Conservation (phyloP, 1,139 yeast genomes). For the Debaryomycetaceae sp. region DNA sequence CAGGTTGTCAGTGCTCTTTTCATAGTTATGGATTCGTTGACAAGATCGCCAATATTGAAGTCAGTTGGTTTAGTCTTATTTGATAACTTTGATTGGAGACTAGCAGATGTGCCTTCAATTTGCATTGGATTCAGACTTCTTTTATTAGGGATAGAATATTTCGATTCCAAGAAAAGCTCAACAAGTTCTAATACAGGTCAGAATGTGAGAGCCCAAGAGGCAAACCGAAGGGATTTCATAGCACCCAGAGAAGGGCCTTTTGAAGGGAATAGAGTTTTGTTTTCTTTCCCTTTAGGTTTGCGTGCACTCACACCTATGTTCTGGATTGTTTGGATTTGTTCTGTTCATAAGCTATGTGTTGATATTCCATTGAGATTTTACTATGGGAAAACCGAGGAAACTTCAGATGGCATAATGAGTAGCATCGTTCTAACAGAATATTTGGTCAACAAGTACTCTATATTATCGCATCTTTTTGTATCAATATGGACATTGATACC, state of each 20-base stretch:
- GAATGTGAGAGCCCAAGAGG: constrained; percentile 9
- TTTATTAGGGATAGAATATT: constrained; percentile 13
- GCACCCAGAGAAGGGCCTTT: constrained; percentile 4
- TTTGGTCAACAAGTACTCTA: constrained; percentile 11
- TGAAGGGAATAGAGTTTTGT: constrained; percentile 1
- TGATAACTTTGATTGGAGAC: constrained; percentile 16
- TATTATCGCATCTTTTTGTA: constrained; percentile 19
- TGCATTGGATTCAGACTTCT: constrained; percentile 19
- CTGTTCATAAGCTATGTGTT: constrained; percentile 23
- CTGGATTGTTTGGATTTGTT: constrained; percentile 21
- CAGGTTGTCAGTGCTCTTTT: constrained; percentile 24
- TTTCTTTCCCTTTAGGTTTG: background rate
- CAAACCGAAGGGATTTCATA: background rate
- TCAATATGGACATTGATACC: constrained; percentile 24
- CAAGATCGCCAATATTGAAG: constrained; percentile 1
- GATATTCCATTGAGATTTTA: constrained; percentile 20
- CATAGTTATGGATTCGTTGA: constrained; percentile 2
- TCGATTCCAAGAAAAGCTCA: constrained; percentile 10
- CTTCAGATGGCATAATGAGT: constrained; percentile 4
- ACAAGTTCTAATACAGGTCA: constrained; percentile 6
- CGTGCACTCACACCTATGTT: constrained; percentile 6
- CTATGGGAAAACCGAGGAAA: constrained; percentile 2
- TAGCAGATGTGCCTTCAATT: constrained; percentile 24
- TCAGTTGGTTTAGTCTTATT: background rate
- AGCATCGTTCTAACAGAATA: constrained; percentile 6